These are phyloP conservation scores for Erythrobasidium hasegawianum DNA, from an alignment of 1,284 basidiomycete species.

Conservation along the genomic window DNA sequence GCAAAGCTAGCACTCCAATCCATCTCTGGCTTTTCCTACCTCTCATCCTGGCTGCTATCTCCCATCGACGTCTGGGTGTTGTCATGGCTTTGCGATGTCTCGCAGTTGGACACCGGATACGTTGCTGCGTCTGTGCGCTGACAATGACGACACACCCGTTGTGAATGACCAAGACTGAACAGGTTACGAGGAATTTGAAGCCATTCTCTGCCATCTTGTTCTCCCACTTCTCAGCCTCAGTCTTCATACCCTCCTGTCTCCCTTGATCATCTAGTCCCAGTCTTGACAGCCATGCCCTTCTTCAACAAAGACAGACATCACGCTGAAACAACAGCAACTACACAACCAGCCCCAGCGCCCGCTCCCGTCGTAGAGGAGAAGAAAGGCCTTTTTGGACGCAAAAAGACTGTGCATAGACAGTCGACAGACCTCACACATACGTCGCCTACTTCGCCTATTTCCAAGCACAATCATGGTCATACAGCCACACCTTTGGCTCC, in stretches of 20 bases:
- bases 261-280: not conserved
- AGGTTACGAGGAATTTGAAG: not conserved
- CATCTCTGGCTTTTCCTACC: no score
- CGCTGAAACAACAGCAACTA: not conserved
- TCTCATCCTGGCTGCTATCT: no score
- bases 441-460: not conserved
- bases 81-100: no score
- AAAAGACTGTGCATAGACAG: constrained; percentile 13
- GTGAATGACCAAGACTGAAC: not conserved
- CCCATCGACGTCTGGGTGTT: no score
- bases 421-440: constrained; percentile 2
- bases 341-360: not conserved
- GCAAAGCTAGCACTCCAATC: no score
- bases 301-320: not conserved
- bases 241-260: not conserved
- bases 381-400: constrained; percentile 22
- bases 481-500: not conserved
- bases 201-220: not conserved
- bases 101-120: no score
- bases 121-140: not conserved
- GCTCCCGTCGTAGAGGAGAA: constrained; percentile 18
- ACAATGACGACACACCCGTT: not conserved
- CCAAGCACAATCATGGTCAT: not conserved
- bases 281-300: constrained; percentile 5
- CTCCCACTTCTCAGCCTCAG: not conserved